Evolutionary conservation across 2,329 filamentous ascomycete species (phyloP).

Genomic region (Thermothelomyces thermophilus): DNA sequence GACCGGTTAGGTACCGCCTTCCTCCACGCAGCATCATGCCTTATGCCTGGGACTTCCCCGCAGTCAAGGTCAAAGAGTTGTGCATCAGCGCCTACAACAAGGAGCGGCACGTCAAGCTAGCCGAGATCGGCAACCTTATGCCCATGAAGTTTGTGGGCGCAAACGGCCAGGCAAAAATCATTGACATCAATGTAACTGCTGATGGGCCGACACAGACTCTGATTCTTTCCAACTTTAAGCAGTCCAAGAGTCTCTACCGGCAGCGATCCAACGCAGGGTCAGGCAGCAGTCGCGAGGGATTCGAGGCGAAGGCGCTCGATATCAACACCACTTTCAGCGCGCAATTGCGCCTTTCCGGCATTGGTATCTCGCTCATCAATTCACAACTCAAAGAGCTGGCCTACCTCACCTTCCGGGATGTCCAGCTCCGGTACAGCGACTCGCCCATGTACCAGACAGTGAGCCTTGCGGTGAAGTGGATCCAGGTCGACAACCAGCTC

Average conservation of each 20-base stretch:
- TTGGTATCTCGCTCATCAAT: constrained; percentile 92
- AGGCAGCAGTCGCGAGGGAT: constrained; percentile 54
- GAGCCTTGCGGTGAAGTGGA: constrained; percentile 91
- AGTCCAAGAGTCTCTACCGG: constrained; percentile 83
- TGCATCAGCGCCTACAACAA: constrained; percentile 72
- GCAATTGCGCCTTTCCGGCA: constrained; percentile 78
- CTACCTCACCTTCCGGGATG: constrained; percentile 87
- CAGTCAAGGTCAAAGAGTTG: constrained; percentile 91
- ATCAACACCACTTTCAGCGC: constrained; percentile 84
- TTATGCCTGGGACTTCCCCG: constrained; percentile 98
- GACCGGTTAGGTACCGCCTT: constrained; percentile 83
- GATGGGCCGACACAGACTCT: constrained; percentile 93
- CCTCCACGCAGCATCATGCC: constrained; percentile 97
- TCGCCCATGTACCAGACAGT: constrained; percentile 91
- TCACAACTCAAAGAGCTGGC: constrained; percentile 84
- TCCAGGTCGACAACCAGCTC: constrained; percentile 96
- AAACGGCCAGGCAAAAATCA: constrained; percentile 70
- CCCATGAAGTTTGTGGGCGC: constrained; percentile 80
- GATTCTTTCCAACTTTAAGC: constrained; percentile 88
- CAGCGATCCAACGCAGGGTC: constrained; percentile 49
- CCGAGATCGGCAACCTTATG: constrained; percentile 92
- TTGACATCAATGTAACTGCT: constrained; percentile 93
- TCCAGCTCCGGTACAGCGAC: constrained; percentile 85
- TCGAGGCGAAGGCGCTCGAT: constrained; percentile 90
- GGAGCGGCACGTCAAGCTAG: constrained; percentile 86